A percentile compares a stretch with the other conserved stretches of the same genome.
Conservation (phyloP, 208 protist species). For the Spongospora subterranea region DNA sequence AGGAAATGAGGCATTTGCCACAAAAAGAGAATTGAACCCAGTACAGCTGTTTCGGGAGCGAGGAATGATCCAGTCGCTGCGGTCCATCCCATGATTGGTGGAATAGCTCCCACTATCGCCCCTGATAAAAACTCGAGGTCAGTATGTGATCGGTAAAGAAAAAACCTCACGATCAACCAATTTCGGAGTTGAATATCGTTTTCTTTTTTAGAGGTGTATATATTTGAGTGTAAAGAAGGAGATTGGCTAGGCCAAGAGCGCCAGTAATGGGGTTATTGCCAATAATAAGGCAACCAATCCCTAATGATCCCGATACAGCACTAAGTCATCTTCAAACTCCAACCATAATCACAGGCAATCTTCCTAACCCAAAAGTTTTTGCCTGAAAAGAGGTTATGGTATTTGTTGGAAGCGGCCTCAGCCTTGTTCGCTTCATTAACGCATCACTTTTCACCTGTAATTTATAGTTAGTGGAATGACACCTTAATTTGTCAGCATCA, state of each 20-base stretch:
- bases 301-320: not conserved
- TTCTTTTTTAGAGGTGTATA: slow-evolving; percentile 33
- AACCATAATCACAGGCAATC: too few relatives aligned
- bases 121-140: not conserved
- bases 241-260: not conserved
- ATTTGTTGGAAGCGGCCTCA: not conserved
- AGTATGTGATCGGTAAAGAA: too few relatives aligned
- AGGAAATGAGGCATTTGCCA: slow-evolving; percentile 55
- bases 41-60: not conserved
- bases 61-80: not conserved
- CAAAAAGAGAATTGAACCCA: slow-evolving; percentile 24
- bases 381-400: not conserved
- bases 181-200: not conserved
- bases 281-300: not conserved
- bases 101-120: slow-evolving; percentile 43
- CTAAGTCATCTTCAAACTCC: too few relatives aligned
- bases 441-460: not conserved
- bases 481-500: not conserved
- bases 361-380: not conserved
- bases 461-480: not conserved
- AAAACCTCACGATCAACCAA: not conserved
- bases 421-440: slow-evolving; percentile 19
- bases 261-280: not conserved
- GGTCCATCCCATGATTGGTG: slow-evolving; percentile 50
- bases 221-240: slow-evolving; percentile 27